These are phyloP conservation scores for Nothophoma quercina DNA, from an alignment of 2,329 filamentous ascomycete genomes.

Conservation along the genomic window DNA sequence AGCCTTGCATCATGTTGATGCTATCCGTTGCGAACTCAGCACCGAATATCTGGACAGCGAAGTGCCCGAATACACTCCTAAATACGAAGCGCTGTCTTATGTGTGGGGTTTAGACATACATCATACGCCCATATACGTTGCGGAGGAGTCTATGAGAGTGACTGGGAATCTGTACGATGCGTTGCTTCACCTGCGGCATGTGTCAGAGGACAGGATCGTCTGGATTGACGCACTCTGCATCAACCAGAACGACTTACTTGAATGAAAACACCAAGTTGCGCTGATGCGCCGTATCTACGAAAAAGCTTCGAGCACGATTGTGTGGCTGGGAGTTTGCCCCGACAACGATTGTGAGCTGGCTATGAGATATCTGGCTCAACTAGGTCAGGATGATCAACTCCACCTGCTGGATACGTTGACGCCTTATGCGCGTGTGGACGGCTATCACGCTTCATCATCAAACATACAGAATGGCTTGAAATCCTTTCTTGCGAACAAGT, in stretches of 20 bases:
- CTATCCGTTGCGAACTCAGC: neutral
- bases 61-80: neutral
- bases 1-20: neutral
- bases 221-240: constrained; percentile 2
- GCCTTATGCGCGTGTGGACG: neutral
- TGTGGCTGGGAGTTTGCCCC: neutral
- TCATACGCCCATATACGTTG: neutral
- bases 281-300: neutral
- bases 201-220: neutral
- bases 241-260: neutral
- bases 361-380: neutral
- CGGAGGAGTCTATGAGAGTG: neutral
- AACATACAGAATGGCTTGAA: neutral
- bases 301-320: neutral
- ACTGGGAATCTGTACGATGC: neutral
- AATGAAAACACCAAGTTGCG: neutral
- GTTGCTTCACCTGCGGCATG: neutral
- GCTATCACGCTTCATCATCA: neutral
- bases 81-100: constrained; percentile 2
- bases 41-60: neutral
- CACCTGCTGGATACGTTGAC: neutral
- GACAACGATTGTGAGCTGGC: neutral
- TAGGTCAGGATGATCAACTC: neutral
- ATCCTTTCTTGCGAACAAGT: neutral
- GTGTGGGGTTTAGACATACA: neutral